Evolutionary conservation across 1,139 yeast genomes (phyloP).

Genomic region (Sugiyamaella novakii): DNA sequence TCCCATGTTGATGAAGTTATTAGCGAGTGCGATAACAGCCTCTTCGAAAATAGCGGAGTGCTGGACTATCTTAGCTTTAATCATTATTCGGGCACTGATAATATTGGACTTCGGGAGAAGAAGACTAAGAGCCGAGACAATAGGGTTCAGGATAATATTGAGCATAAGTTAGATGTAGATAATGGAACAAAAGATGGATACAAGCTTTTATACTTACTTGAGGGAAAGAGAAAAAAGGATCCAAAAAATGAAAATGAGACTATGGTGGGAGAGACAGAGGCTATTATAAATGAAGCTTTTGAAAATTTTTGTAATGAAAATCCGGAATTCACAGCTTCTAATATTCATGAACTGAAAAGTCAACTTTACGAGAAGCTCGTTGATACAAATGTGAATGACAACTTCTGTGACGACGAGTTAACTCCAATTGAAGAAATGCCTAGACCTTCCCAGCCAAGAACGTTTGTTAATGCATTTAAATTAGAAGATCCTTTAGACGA

Average conservation of each 20-base stretch:
- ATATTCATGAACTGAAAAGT: conserved; percentile 27
- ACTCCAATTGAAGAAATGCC: background rate
- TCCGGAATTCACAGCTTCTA: conserved; percentile 5
- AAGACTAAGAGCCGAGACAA: conserved; percentile 81
- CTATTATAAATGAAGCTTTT: conserved; percentile 20
- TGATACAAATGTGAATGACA: conserved; percentile 4
- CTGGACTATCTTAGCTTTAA: conserved; percentile 64
- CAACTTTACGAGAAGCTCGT: conserved; percentile 28
- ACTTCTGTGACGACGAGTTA: conserved; percentile 3
- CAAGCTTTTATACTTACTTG: conserved; percentile 5
- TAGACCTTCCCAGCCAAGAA: background rate
- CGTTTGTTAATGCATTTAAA: conserved; percentile 83
- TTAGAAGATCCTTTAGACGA: conserved; percentile 84
- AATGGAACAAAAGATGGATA: conserved; percentile 69
- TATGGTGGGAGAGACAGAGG: conserved; percentile 20
- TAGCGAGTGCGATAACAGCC: background rate
- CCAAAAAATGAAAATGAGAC: conserved; percentile 9
- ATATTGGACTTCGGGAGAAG: conserved; percentile 78
- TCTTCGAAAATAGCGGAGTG: background rate
- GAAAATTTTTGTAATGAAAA: conserved; percentile 3
- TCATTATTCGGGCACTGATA: conserved; percentile 85
- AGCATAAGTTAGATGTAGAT: conserved; percentile 69
- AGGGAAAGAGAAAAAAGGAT: conserved; percentile 1
- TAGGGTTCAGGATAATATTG: conserved; percentile 66
- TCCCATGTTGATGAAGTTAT: background rate